These are phyloP conservation scores for Aspergillus conjunctus DNA, from an alignment of 495 filamentous ascomycete species.

Conservation along the genomic window DNA sequence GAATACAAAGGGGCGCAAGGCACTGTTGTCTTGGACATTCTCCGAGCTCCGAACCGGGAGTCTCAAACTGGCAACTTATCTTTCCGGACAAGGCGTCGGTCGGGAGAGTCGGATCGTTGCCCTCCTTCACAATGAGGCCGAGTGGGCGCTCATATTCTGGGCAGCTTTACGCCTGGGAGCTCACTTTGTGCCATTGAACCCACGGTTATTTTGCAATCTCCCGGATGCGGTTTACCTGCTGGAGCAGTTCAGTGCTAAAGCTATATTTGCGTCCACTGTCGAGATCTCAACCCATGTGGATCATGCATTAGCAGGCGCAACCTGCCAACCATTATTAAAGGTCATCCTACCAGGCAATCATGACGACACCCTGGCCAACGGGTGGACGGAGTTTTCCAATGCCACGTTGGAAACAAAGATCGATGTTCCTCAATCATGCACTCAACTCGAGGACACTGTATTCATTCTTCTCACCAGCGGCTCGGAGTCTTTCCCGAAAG, in stretches of 20 bases:
- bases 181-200: constrained; percentile 35
- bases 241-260: constrained; percentile 18
- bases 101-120: constrained; percentile 25
- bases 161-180: constrained; percentile 31
- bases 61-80: constrained; percentile 13
- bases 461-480: constrained; percentile 46
- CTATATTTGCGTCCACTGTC: constrained; percentile 28
- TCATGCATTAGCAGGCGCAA: not conserved
- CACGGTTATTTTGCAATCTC: constrained; percentile 19
- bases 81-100: constrained; percentile 13
- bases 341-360: not conserved
- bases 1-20: not conserved
- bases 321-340: not conserved
- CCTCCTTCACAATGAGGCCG: constrained; percentile 35
- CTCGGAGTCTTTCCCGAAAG: constrained; percentile 41
- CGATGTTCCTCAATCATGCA: not conserved
- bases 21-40: constrained; percentile 18
- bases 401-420: not conserved
- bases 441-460: not conserved
- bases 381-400: not conserved
- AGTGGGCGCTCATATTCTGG: constrained; percentile 38
- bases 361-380: not conserved
- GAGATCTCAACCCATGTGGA: constrained; percentile 9
- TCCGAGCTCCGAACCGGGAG: constrained; percentile 20
- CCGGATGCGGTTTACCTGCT: constrained; percentile 27